Conservation (phyloP, 306 rosid species). For the Pueraria montana region DNA sequence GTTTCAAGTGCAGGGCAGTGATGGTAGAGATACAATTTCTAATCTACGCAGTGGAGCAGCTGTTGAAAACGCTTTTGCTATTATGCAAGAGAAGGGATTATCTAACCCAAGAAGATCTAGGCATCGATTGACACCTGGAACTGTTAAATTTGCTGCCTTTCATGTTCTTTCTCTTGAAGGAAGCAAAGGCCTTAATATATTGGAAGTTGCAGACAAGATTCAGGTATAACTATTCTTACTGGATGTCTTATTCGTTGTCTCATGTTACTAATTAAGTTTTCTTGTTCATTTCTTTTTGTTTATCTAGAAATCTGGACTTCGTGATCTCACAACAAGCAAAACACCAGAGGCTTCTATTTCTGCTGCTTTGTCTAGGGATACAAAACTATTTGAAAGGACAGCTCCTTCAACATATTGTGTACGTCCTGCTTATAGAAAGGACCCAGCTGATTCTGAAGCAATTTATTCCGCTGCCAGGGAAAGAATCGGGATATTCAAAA, state of each 20-base stretch:
- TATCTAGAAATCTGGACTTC: constrained; percentile 81
- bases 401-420: constrained; percentile 89
- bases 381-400: constrained; percentile 85
- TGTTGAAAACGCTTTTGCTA: constrained; percentile 73
- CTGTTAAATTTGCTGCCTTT: constrained; percentile 90
- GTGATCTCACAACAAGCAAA: constrained; percentile 87
- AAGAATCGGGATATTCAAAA: constrained; percentile 64
- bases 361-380: constrained; percentile 86
- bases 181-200: constrained; percentile 73
- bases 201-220: constrained; percentile 84
- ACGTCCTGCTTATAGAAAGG: constrained; percentile 74
- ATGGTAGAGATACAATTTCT: constrained; percentile 68
- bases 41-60: constrained; percentile 80
- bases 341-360: constrained; percentile 85
- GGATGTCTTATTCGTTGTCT: constrained; percentile 10
- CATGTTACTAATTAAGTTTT: constrained; percentile 23
- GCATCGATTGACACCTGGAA: constrained; percentile 85
- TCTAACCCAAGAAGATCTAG: constrained; percentile 69
- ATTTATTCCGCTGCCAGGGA: constrained; percentile 77
- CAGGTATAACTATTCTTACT: constrained; percentile 61
- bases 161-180: constrained; percentile 90
- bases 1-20: constrained; percentile 63
- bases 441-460: constrained; percentile 71
- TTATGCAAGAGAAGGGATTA: constrained; percentile 78
- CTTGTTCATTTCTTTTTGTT: constrained; percentile 13